These are phyloP conservation scores for Picea abies DNA, from an alignment of 83 land plant species.

Conservation along the genomic window DNA sequence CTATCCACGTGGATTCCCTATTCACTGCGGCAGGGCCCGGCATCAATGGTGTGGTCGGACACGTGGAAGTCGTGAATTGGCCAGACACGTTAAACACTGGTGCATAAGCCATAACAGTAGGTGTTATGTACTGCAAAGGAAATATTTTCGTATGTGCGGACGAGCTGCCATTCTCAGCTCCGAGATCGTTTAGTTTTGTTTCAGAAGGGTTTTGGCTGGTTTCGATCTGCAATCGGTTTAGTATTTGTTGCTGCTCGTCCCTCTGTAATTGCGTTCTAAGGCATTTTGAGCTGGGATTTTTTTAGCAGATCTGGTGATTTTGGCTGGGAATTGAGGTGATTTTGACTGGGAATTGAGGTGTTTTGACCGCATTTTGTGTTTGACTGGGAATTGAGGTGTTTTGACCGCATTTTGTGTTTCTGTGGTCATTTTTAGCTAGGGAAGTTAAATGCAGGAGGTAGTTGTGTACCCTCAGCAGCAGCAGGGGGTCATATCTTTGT, in stretches of 20 bases:
- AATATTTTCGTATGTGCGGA: too few relatives aligned
- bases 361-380: too few relatives aligned
- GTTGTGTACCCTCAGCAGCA: not conserved
- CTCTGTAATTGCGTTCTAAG: not conserved
- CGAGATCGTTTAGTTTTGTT: too few relatives aligned
- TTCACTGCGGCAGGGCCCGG: not conserved
- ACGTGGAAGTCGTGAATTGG: not conserved
- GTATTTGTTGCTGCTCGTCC: too few relatives aligned
- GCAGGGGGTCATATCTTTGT: not conserved
- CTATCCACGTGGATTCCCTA: not conserved
- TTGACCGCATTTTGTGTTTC: not conserved
- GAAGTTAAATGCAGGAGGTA: conserved; percentile 11
- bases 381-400: too few relatives aligned
- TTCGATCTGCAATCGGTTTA: too few relatives aligned
- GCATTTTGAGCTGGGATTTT: not conserved
- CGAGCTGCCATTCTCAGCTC: too few relatives aligned
- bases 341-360: too few relatives aligned
- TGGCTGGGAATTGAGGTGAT: not conserved
- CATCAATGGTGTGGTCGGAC: not conserved
- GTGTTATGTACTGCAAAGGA: not conserved
- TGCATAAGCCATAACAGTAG: not conserved
- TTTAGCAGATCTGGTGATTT: not conserved
- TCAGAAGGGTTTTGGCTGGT: too few relatives aligned
- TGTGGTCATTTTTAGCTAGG: not conserved
- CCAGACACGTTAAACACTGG: not conserved